phyloP scores from a whole-genome alignment of 1,139 yeast genomes.

The Blastobotrys ciferrii region DNA sequence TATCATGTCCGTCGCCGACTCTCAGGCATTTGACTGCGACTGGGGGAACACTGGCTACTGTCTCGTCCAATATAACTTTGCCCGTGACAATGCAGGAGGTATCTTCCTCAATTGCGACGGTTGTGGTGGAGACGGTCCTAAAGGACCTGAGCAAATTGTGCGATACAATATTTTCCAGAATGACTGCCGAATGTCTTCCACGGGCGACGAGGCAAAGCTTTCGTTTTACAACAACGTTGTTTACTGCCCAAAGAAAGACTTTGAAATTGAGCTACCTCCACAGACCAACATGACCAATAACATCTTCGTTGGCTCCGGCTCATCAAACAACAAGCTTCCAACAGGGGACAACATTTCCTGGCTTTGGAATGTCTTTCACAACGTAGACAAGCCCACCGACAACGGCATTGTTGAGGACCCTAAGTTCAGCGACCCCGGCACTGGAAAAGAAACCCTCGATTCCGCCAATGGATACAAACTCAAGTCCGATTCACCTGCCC shows the following conservation, averaged over 20 bases:
- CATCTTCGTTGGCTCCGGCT: constrained; percentile 10
- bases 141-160: constrained; percentile 8
- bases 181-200: constrained; percentile 10
- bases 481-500: constrained; percentile 4
- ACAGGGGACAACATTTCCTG: constrained; percentile 1
- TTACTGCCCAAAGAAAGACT: constrained; percentile 9
- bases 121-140: constrained; percentile 7
- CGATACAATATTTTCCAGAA: constrained; percentile 12
- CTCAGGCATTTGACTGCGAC: constrained; percentile 11
- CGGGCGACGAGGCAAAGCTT: constrained; percentile 10
- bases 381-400: constrained; percentile 6
- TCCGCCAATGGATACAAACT: constrained; percentile 7
- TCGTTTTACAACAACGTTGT: constrained; percentile 11
- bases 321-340: constrained; percentile 4
- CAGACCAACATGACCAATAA: constrained; percentile 7
- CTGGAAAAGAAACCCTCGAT: constrained; percentile 4
- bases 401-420: constrained; percentile 7
- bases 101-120: constrained; percentile 12
- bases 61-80: constrained; percentile 9
- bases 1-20: constrained; percentile 6
- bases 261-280: constrained; percentile 10
- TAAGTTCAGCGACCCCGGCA: constrained; percentile 6
- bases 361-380: constrained; percentile 7
- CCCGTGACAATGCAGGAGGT: constrained; percentile 10
- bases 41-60: constrained; percentile 13